Percentiles rank a stretch among this genome's conserved stretches.
Conservation (phyloP, 176 grass and related monocot species). For the Hordeum vulgare region DNA sequence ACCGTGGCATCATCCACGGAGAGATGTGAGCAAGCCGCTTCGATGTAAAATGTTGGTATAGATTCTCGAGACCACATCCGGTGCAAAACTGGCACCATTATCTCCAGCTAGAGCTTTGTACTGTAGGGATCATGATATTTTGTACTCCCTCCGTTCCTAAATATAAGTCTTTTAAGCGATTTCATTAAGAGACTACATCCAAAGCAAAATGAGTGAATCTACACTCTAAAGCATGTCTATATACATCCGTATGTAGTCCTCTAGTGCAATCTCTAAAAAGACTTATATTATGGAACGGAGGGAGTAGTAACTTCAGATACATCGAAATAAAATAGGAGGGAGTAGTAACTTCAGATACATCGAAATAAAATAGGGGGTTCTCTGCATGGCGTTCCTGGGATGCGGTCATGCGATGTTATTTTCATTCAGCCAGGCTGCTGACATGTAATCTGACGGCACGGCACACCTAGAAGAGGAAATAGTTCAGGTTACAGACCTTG, state of each 20-base stretch:
- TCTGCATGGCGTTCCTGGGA: neutral
- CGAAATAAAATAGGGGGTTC: constrained; percentile 1
- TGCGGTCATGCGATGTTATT: neutral
- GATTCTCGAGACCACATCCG: neutral
- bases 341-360: neutral
- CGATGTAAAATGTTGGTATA: constrained; percentile 22
- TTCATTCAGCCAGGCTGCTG: neutral
- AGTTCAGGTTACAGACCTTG: no score
- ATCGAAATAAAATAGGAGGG: constrained; percentile 13
- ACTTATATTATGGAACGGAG: no score
- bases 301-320: neutral
- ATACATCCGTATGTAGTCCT: no score
- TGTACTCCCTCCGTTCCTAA: no score
- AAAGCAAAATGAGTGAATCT: no score
- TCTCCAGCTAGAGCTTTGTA: neutral
- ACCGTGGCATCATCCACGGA: neutral
- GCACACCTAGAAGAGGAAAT: neutral
- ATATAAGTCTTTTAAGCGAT: no score
- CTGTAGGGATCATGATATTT: constrained; percentile 21
- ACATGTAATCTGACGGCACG: neutral
- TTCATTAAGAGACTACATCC: no score
- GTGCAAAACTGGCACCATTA: constrained; percentile 20
- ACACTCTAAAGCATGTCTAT: no score
- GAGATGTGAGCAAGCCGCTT: constrained; percentile 38
- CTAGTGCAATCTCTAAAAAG: no score